Evolutionary conservation across 2,329 filamentous ascomycete genomes (phyloP).

Genomic region (Lasiodiplodia hormozganensis): DNA sequence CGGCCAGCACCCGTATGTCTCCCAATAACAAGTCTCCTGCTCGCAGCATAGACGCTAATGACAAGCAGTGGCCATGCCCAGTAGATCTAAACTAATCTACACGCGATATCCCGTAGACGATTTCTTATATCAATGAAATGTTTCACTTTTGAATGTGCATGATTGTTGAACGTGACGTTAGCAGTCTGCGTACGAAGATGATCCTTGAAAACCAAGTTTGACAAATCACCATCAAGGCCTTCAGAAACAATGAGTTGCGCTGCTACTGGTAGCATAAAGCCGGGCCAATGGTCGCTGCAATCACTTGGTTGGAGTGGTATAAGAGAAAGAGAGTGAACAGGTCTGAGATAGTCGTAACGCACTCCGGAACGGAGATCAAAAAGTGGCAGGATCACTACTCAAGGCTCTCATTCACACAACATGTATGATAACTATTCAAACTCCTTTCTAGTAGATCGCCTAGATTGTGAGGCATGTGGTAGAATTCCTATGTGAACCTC

Average conservation of each 20-base stretch:
- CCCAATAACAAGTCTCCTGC: not conserved
- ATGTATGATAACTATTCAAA: too few relatives aligned
- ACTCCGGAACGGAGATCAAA: too few relatives aligned
- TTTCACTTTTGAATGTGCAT: not conserved
- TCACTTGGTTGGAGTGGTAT: not conserved
- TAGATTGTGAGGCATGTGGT: too few relatives aligned
- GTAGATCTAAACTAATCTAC: not conserved
- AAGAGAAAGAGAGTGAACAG: too few relatives aligned
- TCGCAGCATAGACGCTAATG: not conserved
- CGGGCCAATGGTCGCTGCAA: not conserved
- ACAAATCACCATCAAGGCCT: not conserved
- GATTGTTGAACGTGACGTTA: not conserved
- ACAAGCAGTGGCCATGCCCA: constrained; percentile 3
- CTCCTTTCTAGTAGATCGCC: too few relatives aligned
- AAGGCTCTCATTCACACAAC: too few relatives aligned
- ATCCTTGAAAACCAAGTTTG: not conserved
- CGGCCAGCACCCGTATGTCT: constrained; percentile 9
- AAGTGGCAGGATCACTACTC: too few relatives aligned
- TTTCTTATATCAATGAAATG: not conserved
- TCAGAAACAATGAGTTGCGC: not conserved
- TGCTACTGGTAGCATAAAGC: not conserved
- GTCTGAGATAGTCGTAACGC: too few relatives aligned
- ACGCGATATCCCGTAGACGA: constrained; percentile 17
- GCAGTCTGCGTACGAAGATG: not conserved
- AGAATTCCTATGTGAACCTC: too few relatives aligned